phyloP scores from a whole-genome alignment of 1,139 yeast species.

The Zhuliangozyma parablackwelliae region DNA sequence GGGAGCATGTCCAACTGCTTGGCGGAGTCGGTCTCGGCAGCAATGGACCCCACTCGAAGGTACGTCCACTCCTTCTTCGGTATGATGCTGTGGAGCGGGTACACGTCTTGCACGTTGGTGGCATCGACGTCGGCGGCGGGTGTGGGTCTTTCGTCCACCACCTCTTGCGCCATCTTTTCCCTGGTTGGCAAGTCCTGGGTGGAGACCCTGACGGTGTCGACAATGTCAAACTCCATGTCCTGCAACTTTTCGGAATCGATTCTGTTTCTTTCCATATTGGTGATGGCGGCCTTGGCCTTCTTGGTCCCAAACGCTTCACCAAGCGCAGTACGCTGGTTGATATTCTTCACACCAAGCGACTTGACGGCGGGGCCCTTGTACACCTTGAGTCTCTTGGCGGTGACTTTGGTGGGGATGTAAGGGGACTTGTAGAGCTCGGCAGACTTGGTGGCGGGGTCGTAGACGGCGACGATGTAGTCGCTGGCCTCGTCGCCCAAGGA shows the following conservation, averaged over 20 bases:
- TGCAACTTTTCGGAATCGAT: conserved; percentile 80
- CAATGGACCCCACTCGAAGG: conserved; percentile 55
- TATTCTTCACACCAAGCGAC: conserved; percentile 49
- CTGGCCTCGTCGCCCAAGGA: conserved; percentile 37
- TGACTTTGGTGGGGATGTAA: conserved; percentile 50
- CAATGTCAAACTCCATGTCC: conserved; percentile 72
- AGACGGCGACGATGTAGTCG: conserved; percentile 62
- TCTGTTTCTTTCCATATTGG: conserved; percentile 74
- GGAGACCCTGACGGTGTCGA: conserved; percentile 69
- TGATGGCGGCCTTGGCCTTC: conserved; percentile 88
- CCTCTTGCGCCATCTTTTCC: conserved; percentile 50
- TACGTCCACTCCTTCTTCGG: conserved; percentile 60
- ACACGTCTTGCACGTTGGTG: conserved; percentile 74
- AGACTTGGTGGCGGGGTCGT: conserved; percentile 55
- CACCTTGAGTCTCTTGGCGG: conserved; percentile 48
- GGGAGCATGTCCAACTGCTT: conserved; percentile 59
- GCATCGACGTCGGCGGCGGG: conserved; percentile 77
- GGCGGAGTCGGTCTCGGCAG: conserved; percentile 48
- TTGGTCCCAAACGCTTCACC: conserved; percentile 98
- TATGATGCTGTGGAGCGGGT: conserved; percentile 68
- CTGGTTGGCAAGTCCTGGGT: conserved; percentile 73
- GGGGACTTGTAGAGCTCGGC: conserved; percentile 64
- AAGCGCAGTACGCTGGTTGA: conserved; percentile 68
- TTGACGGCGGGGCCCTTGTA: conserved; percentile 60
- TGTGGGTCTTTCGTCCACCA: conserved; percentile 70